Evolutionary conservation across 208 protist genomes (phyloP), one percentile per base, ranked within the genome.

Genomic region (Kentomonas sorsogonicus): DNA sequence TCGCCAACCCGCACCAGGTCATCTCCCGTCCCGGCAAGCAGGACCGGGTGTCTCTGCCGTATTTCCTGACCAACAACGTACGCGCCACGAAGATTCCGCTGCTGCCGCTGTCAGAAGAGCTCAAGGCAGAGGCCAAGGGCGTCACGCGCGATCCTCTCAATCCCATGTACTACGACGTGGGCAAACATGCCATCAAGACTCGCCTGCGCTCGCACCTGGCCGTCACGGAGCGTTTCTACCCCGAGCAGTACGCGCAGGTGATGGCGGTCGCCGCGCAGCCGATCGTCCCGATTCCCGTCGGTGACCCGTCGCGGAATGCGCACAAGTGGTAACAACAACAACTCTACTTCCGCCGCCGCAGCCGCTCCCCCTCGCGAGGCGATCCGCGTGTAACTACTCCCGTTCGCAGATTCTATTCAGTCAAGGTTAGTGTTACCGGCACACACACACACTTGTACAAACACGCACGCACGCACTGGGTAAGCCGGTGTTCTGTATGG

Each of bases 151-250:
- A 60, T 40, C 54, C 54, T 4, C 41, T 60, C 40, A 60, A 60
- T 40, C 54, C 54, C 7, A 18, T 60, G 9, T 60, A 50, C 40
- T 11, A 39, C 22, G 41, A 41, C 34, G 54, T 60, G 3, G 54
- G 54, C 3, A 47, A 60, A 26, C 47, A 60, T 25, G 3, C 50
- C 25, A 60, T 60, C 41, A 60, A 60, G 40, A 60, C 33, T n/a
- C 54, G 54, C 22, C 41, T 60, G n/a, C 18, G 54, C 13, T 60
- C 54, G 16, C 41, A 51, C 30, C 33, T 39, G 7, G 41, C 22
- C 16, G 54, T 60, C 6, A 60, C 54, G 31, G 38, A 60, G 40
- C 54, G 54, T 2, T 60, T 51, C 54, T 60, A 60, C 54, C 54
- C 53, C 22, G 41, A 58, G 22, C 20, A 41, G 34, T 58, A 58